Percentiles rank a stretch among this genome's conserved stretches.
Evolutionary conservation across 257 asterid species (phyloP).

Genomic region (Solanum clarkiae): DNA sequence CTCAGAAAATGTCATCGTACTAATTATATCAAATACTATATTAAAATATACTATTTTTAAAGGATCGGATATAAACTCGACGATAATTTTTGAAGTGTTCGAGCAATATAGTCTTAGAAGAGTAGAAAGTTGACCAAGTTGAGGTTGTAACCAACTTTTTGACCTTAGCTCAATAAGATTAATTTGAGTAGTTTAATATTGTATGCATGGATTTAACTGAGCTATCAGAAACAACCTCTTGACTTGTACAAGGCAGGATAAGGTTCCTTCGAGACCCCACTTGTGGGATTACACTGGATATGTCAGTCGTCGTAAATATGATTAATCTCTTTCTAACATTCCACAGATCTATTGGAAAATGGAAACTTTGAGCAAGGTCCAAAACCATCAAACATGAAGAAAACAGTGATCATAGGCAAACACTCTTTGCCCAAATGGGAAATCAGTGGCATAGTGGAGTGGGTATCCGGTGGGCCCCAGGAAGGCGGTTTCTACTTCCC

Average conservation of each 20-base stretch:
- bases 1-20: background rate
- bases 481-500: slow-evolving; percentile 57
- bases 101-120: background rate
- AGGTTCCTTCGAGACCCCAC: background rate
- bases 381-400: slow-evolving; percentile 31
- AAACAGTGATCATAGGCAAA: slow-evolving; percentile 46
- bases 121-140: background rate
- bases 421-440: slow-evolving; percentile 70
- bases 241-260: background rate
- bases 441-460: slow-evolving; percentile 51
- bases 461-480: slow-evolving; percentile 64
- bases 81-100: background rate
- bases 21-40: background rate
- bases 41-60: background rate
- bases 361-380: slow-evolving; percentile 69
- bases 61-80: background rate
- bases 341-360: slow-evolving; percentile 40
- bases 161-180: background rate
- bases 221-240: background rate
- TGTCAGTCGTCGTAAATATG: no score
- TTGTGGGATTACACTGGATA: rapidly evolving
- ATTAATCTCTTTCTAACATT: background rate
- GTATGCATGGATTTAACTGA: background rate
- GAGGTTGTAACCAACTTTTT: background rate
- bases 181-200: background rate